Evolutionary conservation across 2,329 filamentous ascomycete species (phyloP), one percentile per base, ranked within the genome.

Genomic region (Sporothrix pallida): DNA sequence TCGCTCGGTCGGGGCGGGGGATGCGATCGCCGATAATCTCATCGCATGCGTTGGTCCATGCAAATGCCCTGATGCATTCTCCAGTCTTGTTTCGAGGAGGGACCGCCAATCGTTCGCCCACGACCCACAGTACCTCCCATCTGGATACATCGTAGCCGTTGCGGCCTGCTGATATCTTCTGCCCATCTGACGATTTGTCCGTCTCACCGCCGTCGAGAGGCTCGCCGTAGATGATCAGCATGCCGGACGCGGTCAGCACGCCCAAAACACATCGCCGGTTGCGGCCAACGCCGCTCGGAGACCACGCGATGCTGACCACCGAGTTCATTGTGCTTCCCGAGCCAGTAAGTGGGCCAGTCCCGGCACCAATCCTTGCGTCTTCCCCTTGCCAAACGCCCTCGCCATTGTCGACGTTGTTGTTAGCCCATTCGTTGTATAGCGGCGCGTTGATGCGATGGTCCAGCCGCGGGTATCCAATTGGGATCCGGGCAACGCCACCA

Each of bases 61-160:
- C 82, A 72, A 90, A 87, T 0, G 86, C 83, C 6, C 82, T 82
- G 60, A 89, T 83, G 69, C 83, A 82, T 76, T 87, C 86, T 71
- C 82, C 81, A 79, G 83, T 76, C 75, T 83, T 79, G 72, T 73
- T 80, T 75, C 77, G 81, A 46, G 81, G 79, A 0, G 87, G 87
- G 8, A 89, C 78, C 7, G 86, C 82, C 42, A 88, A 74, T 2
- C 83, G 83, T 56, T 85, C 86, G 7, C 88, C 88, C 2, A 89
- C 79, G 0, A 86, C 86, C 87, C 88, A 90, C 1, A 89, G 82
- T 0, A 87, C 83, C 72, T 84, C 82, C 87, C 88, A 90, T 17
- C 82, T 83, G 42, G 80, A 78, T 56, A 82, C 78, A 42, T 84
- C 83, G 76, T 79, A 71, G 63, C 73, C 63, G 44, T 44, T 50